Percentiles rank a stretch among this genome's conserved stretches.
These are phyloP conservation scores for Dacryopinax primogenitus DNA, from an alignment of 768 basidiomycete genomes.

Conservation along the genomic window DNA sequence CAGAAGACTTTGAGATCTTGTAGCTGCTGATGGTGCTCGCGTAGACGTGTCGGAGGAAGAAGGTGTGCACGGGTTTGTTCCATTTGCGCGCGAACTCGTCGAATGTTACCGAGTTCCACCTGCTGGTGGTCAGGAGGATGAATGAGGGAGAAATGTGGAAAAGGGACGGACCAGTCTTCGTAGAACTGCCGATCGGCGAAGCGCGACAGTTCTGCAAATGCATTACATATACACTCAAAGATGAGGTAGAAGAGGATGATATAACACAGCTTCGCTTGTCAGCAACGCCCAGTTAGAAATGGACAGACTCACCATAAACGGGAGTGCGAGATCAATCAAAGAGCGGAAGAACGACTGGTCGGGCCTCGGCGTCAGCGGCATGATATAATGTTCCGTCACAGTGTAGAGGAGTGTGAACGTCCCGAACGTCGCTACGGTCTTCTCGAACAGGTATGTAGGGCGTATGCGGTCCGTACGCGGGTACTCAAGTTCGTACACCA, in stretches of 20 bases:
- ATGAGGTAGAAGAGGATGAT: slow-evolving; percentile 76
- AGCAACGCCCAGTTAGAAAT: background rate
- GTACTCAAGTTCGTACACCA: slow-evolving; percentile 95
- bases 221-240: slow-evolving; percentile 94
- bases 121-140: slow-evolving; percentile 11
- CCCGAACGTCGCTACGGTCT: slow-evolving; percentile 77
- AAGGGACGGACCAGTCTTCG: slow-evolving; percentile 58
- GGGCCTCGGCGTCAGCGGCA: slow-evolving; percentile 59
- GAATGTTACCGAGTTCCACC: slow-evolving; percentile 96
- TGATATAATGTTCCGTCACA: slow-evolving; percentile 88
- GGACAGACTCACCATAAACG: slow-evolving; percentile 53
- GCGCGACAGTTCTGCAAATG: slow-evolving; percentile 81
- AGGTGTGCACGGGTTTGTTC: slow-evolving; percentile 94
- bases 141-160: background rate
- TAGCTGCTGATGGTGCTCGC: slow-evolving; percentile 71
- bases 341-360: slow-evolving; percentile 63
- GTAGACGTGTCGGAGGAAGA: slow-evolving; percentile 90
- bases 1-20: slow-evolving; percentile 58
- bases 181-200: slow-evolving; percentile 98
- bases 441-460: slow-evolving; percentile 63
- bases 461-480: slow-evolving; percentile 66
- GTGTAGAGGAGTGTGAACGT: slow-evolving; percentile 75
- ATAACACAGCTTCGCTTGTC: slow-evolving; percentile 46
- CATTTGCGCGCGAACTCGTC: slow-evolving; percentile 97
- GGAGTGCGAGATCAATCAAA: slow-evolving; percentile 74